phyloP scores from a whole-genome alignment of 1,284 basidiomycete genomes.

The Leccinum subrobustum region DNA sequence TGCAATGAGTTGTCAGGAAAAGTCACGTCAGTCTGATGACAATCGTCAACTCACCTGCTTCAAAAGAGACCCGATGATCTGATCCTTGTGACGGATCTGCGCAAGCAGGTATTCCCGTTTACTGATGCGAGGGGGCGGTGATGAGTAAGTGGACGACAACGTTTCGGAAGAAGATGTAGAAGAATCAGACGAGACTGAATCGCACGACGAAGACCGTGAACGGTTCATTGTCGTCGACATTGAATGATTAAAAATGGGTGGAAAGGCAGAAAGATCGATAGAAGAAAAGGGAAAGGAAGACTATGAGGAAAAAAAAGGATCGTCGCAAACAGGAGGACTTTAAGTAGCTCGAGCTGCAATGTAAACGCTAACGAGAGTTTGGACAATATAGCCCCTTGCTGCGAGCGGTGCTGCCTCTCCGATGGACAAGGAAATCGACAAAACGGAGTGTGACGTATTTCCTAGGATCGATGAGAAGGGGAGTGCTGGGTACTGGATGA shows the following conservation, averaged over 20 bases:
- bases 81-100: constrained; percentile 80
- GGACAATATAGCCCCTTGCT: constrained; percentile 13
- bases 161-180: constrained; percentile 26
- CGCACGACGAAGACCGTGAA: constrained; percentile 24
- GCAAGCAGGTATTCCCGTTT: constrained; percentile 80
- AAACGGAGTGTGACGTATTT: constrained; percentile 6
- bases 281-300: not conserved
- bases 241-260: constrained; percentile 1
- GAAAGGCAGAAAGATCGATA: not conserved
- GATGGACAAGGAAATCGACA: not conserved
- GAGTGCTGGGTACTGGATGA: not conserved
- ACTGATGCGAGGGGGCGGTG: constrained; percentile 40
- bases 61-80: constrained; percentile 76
- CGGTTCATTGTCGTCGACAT: constrained; percentile 16
- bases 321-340: constrained; percentile 7
- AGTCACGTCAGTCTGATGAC: not conserved
- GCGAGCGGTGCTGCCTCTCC: constrained; percentile 10
- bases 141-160: constrained; percentile 31
- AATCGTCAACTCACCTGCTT: constrained; percentile 57
- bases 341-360: constrained; percentile 26
- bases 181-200: constrained; percentile 24
- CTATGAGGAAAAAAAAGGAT: not conserved
- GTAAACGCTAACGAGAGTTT: not conserved
- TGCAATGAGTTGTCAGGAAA: constrained; percentile 28
- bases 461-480: not conserved